A percentile compares a stretch with the other conserved stretches of the same genome.
phyloP scores from a whole-genome alignment of 2,329 filamentous ascomycete genomes.

The Xylariales sp. region DNA sequence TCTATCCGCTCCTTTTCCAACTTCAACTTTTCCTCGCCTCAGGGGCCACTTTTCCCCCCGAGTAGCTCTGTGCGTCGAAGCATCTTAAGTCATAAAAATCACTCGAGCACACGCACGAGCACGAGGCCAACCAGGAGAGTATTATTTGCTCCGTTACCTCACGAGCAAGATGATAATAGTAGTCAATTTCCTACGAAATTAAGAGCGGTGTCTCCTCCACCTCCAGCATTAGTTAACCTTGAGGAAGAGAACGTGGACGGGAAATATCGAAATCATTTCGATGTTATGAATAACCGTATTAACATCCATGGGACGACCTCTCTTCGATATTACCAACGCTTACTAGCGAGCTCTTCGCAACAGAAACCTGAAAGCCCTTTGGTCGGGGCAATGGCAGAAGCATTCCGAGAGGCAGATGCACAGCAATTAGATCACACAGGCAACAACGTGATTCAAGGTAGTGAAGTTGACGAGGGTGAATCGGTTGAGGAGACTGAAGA shows the following conservation, averaged over 20 bases:
- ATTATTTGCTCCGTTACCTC: constrained; percentile 50
- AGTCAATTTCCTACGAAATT: constrained; percentile 28
- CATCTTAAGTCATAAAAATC: constrained; percentile 41
- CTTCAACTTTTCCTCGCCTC: constrained; percentile 64
- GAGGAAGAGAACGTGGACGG: constrained; percentile 50
- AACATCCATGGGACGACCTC: constrained; percentile 24
- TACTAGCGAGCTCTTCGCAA: constrained; percentile 59
- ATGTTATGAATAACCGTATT: constrained; percentile 54
- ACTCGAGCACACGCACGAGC: constrained; percentile 36
- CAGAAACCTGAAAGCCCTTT: constrained; percentile 54
- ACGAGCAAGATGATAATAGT: constrained; percentile 45
- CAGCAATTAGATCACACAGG: constrained; percentile 9
- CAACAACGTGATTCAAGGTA: constrained; percentile 21
- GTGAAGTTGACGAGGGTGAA: constrained; percentile 22
- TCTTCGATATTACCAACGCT: constrained; percentile 45
- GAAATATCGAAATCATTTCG: constrained; percentile 62
- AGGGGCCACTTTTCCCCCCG: constrained; percentile 44
- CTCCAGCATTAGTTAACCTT: constrained; percentile 50
- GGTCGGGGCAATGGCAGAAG: constrained; percentile 61
- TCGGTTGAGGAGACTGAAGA: constrained; percentile 20
- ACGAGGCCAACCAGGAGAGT: constrained; percentile 47
- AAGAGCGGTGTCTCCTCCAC: constrained; percentile 58
- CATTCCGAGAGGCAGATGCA: constrained; percentile 60
- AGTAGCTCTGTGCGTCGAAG: constrained; percentile 34
- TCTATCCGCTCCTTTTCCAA: constrained; percentile 64